These are phyloP conservation scores for Vaccinium darrowii DNA, from an alignment of 148 eudicot species.

Conservation along the genomic window DNA sequence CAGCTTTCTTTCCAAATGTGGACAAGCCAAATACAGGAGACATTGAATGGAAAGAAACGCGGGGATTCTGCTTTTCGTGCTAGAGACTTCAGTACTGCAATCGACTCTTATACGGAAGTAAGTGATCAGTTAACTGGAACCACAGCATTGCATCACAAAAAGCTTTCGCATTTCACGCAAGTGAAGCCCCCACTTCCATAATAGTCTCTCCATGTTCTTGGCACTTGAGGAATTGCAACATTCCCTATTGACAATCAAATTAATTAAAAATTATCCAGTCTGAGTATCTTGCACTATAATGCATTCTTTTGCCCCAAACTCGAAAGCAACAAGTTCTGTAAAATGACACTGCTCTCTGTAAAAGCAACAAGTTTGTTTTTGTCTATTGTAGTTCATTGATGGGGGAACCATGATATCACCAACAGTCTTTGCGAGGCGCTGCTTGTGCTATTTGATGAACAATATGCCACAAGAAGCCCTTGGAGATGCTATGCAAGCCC, in stretches of 20 bases:
- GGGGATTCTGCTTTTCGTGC: conserved; percentile 69
- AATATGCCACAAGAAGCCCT: conserved; percentile 64
- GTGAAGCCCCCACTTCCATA: neutral
- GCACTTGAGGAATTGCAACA: neutral
- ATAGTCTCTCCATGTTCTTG: neutral
- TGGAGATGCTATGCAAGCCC: conserved; percentile 68
- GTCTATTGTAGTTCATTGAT: conserved; percentile 46
- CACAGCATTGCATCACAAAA: neutral
- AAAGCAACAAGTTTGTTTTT: too few species aligned
- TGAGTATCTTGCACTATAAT: neutral
- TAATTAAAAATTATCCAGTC: neutral
- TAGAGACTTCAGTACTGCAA: conserved; percentile 58
- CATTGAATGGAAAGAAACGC: conserved; percentile 61
- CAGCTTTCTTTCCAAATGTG: conserved; percentile 81
- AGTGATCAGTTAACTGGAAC: conserved; percentile 10
- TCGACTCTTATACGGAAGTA: conserved; percentile 57
- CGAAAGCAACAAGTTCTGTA: neutral
- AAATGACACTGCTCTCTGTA: neutral
- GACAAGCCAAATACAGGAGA: conserved; percentile 73
- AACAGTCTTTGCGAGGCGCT: conserved; percentile 56
- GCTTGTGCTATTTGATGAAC: conserved; percentile 53
- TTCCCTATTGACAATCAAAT: neutral
- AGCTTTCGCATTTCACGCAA: neutral
- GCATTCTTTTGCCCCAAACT: neutral
- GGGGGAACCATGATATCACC: conserved; percentile 75